phyloP scores from a whole-genome alignment of 2,329 filamentous ascomycete genomes.

The Chaetomiaceae sp. region DNA sequence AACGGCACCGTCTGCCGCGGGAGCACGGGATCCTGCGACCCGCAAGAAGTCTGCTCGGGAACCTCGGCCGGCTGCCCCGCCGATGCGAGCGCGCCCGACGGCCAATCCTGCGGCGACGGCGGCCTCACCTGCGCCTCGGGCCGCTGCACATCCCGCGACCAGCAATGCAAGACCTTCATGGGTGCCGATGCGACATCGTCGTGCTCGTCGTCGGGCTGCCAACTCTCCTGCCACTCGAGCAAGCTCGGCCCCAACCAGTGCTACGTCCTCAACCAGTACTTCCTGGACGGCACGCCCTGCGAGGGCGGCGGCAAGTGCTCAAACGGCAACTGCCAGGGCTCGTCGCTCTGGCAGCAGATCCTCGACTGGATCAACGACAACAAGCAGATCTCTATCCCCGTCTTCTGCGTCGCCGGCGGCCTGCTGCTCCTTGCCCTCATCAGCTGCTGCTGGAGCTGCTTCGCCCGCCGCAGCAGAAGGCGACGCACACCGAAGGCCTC shows the following conservation, averaged over 20 bases:
- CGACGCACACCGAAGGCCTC: not conserved
- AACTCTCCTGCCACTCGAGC: conserved; percentile 70
- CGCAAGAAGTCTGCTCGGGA: conserved; percentile 77
- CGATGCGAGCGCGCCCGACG: conserved; percentile 67
- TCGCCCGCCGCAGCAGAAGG: conserved; percentile 39
- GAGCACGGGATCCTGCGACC: conserved; percentile 78
- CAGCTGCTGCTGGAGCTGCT: conserved; percentile 60
- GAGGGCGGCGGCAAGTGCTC: conserved; percentile 71
- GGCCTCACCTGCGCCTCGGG: conserved; percentile 80
- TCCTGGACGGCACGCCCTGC: conserved; percentile 86
- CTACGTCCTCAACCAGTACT: conserved; percentile 79
- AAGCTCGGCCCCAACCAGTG: conserved; percentile 63
- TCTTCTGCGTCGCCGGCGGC: conserved; percentile 66
- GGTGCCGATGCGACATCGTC: conserved; percentile 68
- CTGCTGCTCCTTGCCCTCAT: conserved; percentile 66
- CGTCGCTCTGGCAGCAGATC: conserved; percentile 66
- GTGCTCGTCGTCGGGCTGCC: conserved; percentile 70
- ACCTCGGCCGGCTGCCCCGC: conserved; percentile 66
- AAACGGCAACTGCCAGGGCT: conserved; percentile 73
- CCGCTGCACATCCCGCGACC: conserved; percentile 87
- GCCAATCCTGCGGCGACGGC: conserved; percentile 61
- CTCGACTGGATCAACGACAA: conserved; percentile 71
- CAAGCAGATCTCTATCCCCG: conserved; percentile 76
- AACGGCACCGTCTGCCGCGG: conserved; percentile 72
- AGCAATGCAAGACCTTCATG: conserved; percentile 83